phyloP scores from a whole-genome alignment of 2,329 filamentous ascomycete species.

The Hymenoscyphus scutula region DNA sequence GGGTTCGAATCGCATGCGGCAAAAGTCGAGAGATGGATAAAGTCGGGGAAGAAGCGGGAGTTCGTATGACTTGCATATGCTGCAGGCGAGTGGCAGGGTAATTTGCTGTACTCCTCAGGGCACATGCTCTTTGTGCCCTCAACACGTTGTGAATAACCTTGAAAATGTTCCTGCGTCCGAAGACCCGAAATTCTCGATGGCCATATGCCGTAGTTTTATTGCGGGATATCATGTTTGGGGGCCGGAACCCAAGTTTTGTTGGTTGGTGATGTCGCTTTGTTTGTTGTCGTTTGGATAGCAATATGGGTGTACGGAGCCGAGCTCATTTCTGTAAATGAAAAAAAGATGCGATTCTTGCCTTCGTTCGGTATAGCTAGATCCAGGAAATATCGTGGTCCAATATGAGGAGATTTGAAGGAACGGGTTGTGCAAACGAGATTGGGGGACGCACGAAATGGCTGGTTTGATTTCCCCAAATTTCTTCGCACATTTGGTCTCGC shows the following conservation, averaged over 20 bases:
- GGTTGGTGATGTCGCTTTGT: neutral
- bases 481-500: neutral
- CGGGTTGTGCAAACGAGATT: conserved; percentile 2
- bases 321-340: neutral
- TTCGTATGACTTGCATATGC: conserved; percentile 23
- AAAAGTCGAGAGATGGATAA: conserved; percentile 19
- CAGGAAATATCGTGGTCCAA: neutral
- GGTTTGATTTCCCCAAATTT: neutral
- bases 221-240: neutral
- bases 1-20: conserved; percentile 7
- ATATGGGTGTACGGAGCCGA: neutral
- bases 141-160: conserved; percentile 11
- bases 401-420: neutral
- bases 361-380: neutral
- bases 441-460: neutral
- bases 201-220: conserved; percentile 8
- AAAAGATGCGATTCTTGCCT: neutral
- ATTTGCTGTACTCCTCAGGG: conserved; percentile 1
- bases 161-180: conserved; percentile 16
- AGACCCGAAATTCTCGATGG: conserved; percentile 8
- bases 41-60: conserved; percentile 13
- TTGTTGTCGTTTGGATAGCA: neutral
- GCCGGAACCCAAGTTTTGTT: neutral
- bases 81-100: conserved; percentile 19
- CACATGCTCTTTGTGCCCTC: conserved; percentile 8